Evolutionary conservation across 129 eudicot genomes (phyloP), one percentile per base, ranked within the genome.

Genomic region (Apium graveolens): DNA sequence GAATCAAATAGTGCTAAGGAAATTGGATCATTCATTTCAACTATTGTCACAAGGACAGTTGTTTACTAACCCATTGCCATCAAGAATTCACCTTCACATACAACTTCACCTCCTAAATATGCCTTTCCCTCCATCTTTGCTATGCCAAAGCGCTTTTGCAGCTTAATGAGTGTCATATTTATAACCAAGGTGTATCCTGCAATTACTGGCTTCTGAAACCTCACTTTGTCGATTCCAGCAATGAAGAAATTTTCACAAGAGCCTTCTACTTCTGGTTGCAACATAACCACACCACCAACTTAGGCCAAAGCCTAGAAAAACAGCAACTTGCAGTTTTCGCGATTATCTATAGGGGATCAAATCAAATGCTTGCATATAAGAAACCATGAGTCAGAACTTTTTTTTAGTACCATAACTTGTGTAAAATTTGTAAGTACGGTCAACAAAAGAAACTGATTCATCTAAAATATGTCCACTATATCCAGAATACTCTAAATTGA

Each of bases 251-350:
- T 94, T 31, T 91, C 91, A 42, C 92, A 88, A 14, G 96, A 88
- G 20, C 93, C 96, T 11, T 93, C 97, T 42, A 94, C 98, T 84
- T 94, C 97, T 20, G 97, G 98, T 83, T 84, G 90, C 84, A 94
- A 87, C 98, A 94, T 94, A 32, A 94, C 93, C 70, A 94, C n/a
- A 39, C 98, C 98, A 65, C 98, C 98, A 78, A 94, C 97, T 80
- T 94, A 97, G 53, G 98, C 98, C 96, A 90, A 84, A 78, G 97
- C 97, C 97, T 94, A 76, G 48, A 80, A n/a, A 76, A 78, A 63
- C 65, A 82, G 44, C 68, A 35, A 74, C 68, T 57, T 57, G 31
- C 29, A 57, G 32, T 29, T 70, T 24, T 82, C 49, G 76, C 35
- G 4, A 46, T 17, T 12, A 73, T 24, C 41, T 62, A 11, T 11